Evolutionary conservation across 768 basidiomycete species (phyloP), one percentile per base, ranked within the genome.

Genomic region (Lactarius sp.): DNA sequence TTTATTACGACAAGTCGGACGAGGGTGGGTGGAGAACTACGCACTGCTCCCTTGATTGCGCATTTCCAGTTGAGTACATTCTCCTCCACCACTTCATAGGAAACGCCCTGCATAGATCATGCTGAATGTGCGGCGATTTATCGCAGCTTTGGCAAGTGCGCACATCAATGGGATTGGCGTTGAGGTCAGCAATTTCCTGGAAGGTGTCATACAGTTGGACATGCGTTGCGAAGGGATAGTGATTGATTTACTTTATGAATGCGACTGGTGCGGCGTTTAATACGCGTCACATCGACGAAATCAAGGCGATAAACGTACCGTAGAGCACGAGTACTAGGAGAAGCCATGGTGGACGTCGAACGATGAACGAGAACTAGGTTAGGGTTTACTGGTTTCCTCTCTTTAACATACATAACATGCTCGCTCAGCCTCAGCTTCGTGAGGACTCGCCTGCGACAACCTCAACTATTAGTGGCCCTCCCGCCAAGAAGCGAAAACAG

Each of bases 31-130:
- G 59, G 22, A 37, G 63, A 22, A 74, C 85, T 27, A 75, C 86
- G 67, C 66, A 92, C 91, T 52, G 83, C 78, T 60, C 86, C 91
- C 72, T 86, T 90, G 68, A 93, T 83, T 10, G 79, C 71, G 67
- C 91, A 90, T 62, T 87, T 83, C 92, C 92, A 93, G 64, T 84
- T 75, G 61, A 89, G 83, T 20, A 92, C 51, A 72, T 92, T 90
- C 63, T 85, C 84, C 10, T 92, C 91, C 49, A 81, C 77, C 2
- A 84, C 78, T 50, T 85, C 82, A 16, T 86, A 83, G 2, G 77
- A 73, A 41, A 93, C 67, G 14, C 84, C 86, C 91, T 92, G 63
- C 7, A 51, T 51, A 1, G 53, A 3, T 42, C 47, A 22, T 31
- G n/a, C 27, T 41, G 54, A 37, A 46, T 65, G 10, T 70, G n/a